Evolutionary conservation across 139 green algal genomes (phyloP).

Genomic region (Yamagishiella unicocca): DNA sequence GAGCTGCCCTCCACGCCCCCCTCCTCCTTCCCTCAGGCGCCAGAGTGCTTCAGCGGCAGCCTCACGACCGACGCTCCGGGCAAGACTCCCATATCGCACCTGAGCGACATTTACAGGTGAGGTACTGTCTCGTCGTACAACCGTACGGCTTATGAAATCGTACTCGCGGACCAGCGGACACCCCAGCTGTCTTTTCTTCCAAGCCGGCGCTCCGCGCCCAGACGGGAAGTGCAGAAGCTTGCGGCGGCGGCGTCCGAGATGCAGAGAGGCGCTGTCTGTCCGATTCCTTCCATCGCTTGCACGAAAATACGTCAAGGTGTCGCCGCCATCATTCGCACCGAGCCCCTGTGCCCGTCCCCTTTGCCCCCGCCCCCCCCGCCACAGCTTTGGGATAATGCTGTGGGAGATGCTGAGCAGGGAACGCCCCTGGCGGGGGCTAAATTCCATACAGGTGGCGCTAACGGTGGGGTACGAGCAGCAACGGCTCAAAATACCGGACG

Average conservation of each 20-base stretch:
- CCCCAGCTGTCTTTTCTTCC: too few species aligned
- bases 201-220: too few species aligned
- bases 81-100: constrained; percentile 15
- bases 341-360: background rate
- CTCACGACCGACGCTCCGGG: background rate
- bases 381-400: constrained; percentile 26
- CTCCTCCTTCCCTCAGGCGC: constrained; percentile 23
- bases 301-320: too few species aligned
- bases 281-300: too few species aligned
- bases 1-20: too few species aligned
- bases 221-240: too few species aligned
- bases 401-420: constrained; percentile 35
- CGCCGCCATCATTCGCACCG: background rate
- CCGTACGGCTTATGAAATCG: too few species aligned
- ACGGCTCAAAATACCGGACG: background rate
- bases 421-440: constrained; percentile 22
- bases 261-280: too few species aligned
- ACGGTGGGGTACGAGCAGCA: constrained; percentile 15
- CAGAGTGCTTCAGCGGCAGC: constrained; percentile 21
- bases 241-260: too few species aligned
- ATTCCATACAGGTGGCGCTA: constrained; percentile 30
- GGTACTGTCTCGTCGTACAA: too few species aligned
- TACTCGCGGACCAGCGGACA: too few species aligned
- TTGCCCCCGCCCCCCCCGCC: background rate
- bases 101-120: constrained; percentile 23